These are phyloP conservation scores for Hymenoscyphus albidus DNA, from an alignment of 2,329 filamentous ascomycete species.

Conservation along the genomic window DNA sequence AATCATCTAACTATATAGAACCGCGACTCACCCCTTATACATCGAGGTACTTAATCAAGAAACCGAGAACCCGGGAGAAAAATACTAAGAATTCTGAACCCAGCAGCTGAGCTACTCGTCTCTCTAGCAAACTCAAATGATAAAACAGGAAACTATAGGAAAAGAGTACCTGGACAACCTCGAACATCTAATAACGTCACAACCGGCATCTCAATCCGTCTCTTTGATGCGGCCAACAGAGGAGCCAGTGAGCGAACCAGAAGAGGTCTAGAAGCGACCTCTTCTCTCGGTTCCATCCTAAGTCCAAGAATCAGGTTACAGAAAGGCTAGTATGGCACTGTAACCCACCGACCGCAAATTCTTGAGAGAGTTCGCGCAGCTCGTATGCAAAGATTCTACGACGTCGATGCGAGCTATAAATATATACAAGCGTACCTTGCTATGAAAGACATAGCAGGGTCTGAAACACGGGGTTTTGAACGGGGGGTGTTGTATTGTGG, in stretches of 20 bases:
- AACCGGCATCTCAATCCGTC: slow-evolving; percentile 17
- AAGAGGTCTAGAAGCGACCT: slow-evolving; percentile 9
- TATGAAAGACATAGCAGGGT: slow-evolving; percentile 1
- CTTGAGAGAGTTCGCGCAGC: slow-evolving; percentile 15
- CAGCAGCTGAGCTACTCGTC: slow-evolving; percentile 28
- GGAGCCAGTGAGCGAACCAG: slow-evolving; percentile 6
- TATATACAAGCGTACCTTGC: slow-evolving; percentile 15
- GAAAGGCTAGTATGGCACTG: slow-evolving; percentile 13
- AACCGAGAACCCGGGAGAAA: slow-evolving; percentile 29
- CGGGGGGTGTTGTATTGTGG: slow-evolving; percentile 4
- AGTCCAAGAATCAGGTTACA: slow-evolving; percentile 9
- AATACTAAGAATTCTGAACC: slow-evolving; percentile 37
- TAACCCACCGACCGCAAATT: slow-evolving; percentile 18
- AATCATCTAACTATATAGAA: background rate
- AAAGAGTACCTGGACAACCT: slow-evolving; percentile 28
- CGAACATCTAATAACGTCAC: slow-evolving; percentile 12
- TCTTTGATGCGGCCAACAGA: slow-evolving; percentile 23
- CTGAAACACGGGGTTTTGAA: background rate
- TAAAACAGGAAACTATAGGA: slow-evolving; percentile 34
- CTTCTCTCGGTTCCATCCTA: background rate
- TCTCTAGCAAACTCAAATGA: slow-evolving; percentile 35
- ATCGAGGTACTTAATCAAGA: slow-evolving; percentile 31
- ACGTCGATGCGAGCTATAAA: slow-evolving; percentile 12
- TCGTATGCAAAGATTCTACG: slow-evolving; percentile 16
- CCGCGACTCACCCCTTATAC: slow-evolving; percentile 5